Evolutionary conservation across 768 basidiomycete genomes (phyloP).

Genomic region (Podaxis sp.): DNA sequence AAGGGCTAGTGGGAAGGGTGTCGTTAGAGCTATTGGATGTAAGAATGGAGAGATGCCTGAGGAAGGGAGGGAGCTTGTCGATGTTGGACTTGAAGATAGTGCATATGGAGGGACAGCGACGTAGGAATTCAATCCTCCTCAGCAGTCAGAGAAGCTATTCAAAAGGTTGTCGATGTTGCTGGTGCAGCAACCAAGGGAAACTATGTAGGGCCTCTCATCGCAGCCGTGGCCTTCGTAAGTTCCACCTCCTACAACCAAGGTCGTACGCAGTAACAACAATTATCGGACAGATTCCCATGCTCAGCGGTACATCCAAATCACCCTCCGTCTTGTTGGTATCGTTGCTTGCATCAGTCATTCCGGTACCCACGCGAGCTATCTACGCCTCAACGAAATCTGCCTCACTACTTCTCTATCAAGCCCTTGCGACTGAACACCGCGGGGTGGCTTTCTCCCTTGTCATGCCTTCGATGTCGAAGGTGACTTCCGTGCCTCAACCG

Average conservation of each 20-base stretch:
- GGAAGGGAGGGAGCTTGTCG: slow-evolving; percentile 78
- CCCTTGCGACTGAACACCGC: slow-evolving; percentile 80
- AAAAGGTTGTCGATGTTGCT: slow-evolving; percentile 56
- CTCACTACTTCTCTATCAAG: slow-evolving; percentile 72
- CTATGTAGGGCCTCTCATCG: slow-evolving; percentile 66
- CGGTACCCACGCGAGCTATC: slow-evolving; percentile 81
- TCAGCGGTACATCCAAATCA: slow-evolving; percentile 57
- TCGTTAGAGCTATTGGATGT: slow-evolving; percentile 72
- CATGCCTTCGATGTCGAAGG: slow-evolving; percentile 72
- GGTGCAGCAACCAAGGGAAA: slow-evolving; percentile 60
- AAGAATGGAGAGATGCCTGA: slow-evolving; percentile 90
- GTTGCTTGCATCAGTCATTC: slow-evolving; percentile 74
- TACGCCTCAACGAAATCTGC: slow-evolving; percentile 86
- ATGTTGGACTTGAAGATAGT: slow-evolving; percentile 49
- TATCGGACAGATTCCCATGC: slow-evolving; percentile 65
- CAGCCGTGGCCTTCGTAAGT: slow-evolving; percentile 72
- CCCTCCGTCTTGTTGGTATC: slow-evolving; percentile 82
- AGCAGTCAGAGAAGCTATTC: slow-evolving; percentile 55
- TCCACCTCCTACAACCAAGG: background rate
- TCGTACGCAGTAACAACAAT: background rate
- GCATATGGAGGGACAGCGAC: background rate
- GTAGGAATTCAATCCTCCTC: slow-evolving; percentile 28
- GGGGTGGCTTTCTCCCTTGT: slow-evolving; percentile 59
- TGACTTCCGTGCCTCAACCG: slow-evolving; percentile 76
- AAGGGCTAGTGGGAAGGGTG: slow-evolving; percentile 65